A percentile compares a stretch with the other conserved stretches of the same genome.
These are phyloP conservation scores for Claviceps spartinae DNA, from an alignment of 2,329 filamentous ascomycete genomes.

Conservation along the genomic window DNA sequence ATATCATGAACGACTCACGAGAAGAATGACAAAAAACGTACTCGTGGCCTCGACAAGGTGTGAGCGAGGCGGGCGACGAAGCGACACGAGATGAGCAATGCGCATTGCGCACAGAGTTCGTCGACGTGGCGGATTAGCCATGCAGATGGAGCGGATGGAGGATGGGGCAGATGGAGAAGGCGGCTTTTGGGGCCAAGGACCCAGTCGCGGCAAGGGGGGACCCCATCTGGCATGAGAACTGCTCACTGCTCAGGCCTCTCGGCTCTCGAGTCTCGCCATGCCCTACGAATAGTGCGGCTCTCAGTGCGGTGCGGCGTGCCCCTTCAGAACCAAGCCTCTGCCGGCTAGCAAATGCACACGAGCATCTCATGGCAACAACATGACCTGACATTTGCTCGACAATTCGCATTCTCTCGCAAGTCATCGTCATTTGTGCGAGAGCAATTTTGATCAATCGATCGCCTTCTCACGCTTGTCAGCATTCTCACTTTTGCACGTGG, in stretches of 20 bases:
- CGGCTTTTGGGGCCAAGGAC: slow-evolving; percentile 3
- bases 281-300: too few species aligned
- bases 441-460: neutral
- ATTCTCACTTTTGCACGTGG: neutral
- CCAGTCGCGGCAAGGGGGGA: slow-evolving; percentile 4
- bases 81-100: neutral
- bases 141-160: neutral
- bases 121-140: neutral
- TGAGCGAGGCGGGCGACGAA: too few species aligned
- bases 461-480: neutral
- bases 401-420: neutral
- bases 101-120: neutral
- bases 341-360: neutral
- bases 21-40: too few species aligned
- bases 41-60: too few species aligned
- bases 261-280: too few species aligned
- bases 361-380: too few species aligned
- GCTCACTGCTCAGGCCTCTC: too few species aligned
- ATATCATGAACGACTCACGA: too few species aligned
- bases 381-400: neutral
- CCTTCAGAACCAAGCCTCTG: neutral
- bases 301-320: too few species aligned
- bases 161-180: neutral
- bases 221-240: slow-evolving; percentile 3
- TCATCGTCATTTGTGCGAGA: neutral